Evolutionary conservation across 2,329 filamentous ascomycete genomes (phyloP), one percentile per base, ranked within the genome.

Genomic region (Fusarium algeriense): DNA sequence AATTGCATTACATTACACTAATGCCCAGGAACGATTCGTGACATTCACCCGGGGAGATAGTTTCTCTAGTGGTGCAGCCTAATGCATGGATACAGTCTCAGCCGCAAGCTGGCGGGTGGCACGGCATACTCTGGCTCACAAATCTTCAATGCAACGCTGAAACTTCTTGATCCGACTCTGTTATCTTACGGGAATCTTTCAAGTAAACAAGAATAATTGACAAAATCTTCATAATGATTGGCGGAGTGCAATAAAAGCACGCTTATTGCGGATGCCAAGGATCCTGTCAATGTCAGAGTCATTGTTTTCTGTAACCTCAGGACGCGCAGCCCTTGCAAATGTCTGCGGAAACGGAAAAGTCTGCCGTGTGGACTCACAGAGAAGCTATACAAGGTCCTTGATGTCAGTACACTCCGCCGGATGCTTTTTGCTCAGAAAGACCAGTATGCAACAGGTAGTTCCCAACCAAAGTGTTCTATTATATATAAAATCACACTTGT

Each of bases 381-480:
- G 48, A 8, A 50, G 48, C 48, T 20, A 50, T 35, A 50, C 26
- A 32, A 30, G 48, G 20, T 37, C 20, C 10, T 6, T 26, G 14
- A 6, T 6, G 32, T 10, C 12, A 50, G 19, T n/a, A 50, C 12
- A 17, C 32, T 15, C 19, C 12, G 17, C 11, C 19, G 20, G 32
- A n/a, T 26, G 32, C 10, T 19, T 37, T 50, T 2, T 8, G 4
- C 12, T 37, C n/a, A 9, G 10, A 3, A 10, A 50, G 32, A 4
- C 26, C 6, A 37, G 20, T 37, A n/a, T 19, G 8, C 8, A 11
- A 2, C 6, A n/a, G 9, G 5, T 1, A 2, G 35, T 11, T n/a
- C 12, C 20, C 20, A n/a, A 12, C 12, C 32, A 26, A n/a, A 15
- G 14, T 7, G 23, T n/a, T 17, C 1, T 50, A 15, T n/a, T 7